Conservation (phyloP, 2,329 filamentous ascomycete genomes). For the Scolecobasidium constrictum region DNA sequence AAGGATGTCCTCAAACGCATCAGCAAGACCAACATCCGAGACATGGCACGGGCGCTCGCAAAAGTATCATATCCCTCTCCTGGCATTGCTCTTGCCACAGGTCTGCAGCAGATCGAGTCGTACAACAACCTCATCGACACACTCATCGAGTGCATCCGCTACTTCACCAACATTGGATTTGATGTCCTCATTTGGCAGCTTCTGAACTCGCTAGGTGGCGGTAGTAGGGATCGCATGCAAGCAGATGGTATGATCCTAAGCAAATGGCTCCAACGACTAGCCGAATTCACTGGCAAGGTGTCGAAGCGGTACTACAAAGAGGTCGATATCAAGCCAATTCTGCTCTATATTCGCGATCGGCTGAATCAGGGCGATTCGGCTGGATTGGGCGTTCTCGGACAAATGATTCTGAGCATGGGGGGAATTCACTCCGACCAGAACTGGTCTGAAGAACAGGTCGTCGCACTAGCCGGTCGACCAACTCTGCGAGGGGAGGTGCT, state of each 20-base stretch:
- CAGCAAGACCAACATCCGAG: conserved; percentile 72
- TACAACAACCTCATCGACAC: conserved; percentile 93
- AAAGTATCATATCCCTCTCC: conserved; percentile 90
- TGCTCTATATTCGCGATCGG: conserved; percentile 84
- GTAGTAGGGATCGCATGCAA: conserved; percentile 47
- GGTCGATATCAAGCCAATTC: conserved; percentile 72
- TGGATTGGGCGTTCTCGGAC: conserved; percentile 82
- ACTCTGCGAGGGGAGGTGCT: conserved; percentile 71
- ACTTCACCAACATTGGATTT: conserved; percentile 86
- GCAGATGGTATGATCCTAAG: conserved; percentile 67
- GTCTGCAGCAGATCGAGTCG: conserved; percentile 80
- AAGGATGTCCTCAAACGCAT: conserved; percentile 80
- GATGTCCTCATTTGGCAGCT: conserved; percentile 91
- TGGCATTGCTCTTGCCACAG: conserved; percentile 81
- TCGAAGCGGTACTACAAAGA: conserved; percentile 69
- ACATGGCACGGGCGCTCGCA: conserved; percentile 78
- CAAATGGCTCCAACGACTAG: conserved; percentile 81
- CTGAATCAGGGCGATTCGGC: conserved; percentile 74
- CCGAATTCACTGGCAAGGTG: conserved; percentile 81
- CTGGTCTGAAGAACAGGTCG: conserved; percentile 78
- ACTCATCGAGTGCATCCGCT: conserved; percentile 87
- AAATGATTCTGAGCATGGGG: conserved; percentile 85
- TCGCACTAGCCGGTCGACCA: conserved; percentile 80
- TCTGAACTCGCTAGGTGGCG: conserved; percentile 56
- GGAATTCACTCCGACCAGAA: conserved; percentile 80